Evolutionary conservation across 1,139 yeast species (phyloP).

Genomic region (Geotrichum cucujoidarum): DNA sequence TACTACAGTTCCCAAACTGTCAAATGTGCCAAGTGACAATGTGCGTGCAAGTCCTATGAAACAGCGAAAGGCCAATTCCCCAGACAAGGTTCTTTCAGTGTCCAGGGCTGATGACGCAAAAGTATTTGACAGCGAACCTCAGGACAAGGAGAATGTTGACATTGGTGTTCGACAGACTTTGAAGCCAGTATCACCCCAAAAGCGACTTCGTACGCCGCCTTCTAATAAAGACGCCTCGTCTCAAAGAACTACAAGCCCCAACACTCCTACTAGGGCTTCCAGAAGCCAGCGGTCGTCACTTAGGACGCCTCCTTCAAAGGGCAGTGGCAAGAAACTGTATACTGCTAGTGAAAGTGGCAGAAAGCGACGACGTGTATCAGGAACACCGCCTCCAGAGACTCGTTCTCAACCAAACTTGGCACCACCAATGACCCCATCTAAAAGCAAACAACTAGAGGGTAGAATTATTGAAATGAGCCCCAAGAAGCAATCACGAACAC

Average conservation of each 20-base stretch:
- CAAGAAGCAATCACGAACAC: conserved; percentile 4
- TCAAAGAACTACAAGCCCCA: not conserved
- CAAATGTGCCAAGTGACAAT: not conserved
- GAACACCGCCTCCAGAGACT: conserved; percentile 1
- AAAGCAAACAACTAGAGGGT: conserved; percentile 9
- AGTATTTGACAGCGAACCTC: conserved; percentile 1
- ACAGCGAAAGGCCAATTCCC: too few species aligned
- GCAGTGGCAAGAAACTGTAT: not conserved
- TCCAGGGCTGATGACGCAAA: conserved; percentile 8
- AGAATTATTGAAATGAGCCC: conserved; percentile 17
- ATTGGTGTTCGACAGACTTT: not conserved
- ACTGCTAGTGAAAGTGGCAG: conserved; percentile 7
- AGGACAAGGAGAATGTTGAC: conserved; percentile 9
- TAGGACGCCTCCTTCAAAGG: conserved; percentile 5
- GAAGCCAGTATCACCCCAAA: not conserved
- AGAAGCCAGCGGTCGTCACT: conserved; percentile 8
- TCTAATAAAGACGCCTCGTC: not conserved
- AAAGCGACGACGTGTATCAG: conserved; percentile 8
- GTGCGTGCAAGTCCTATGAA: not conserved
- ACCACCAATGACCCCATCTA: conserved; percentile 17
- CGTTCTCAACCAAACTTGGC: not conserved
- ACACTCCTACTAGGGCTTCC: conserved; percentile 5
- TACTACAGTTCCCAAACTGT: conserved; percentile 16
- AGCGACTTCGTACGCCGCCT: not conserved
- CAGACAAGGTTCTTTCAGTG: too few species aligned